Evolutionary conservation across 495 filamentous ascomycete species (phyloP), one percentile per base, ranked within the genome.

Genomic region (Penicillium lividum): DNA sequence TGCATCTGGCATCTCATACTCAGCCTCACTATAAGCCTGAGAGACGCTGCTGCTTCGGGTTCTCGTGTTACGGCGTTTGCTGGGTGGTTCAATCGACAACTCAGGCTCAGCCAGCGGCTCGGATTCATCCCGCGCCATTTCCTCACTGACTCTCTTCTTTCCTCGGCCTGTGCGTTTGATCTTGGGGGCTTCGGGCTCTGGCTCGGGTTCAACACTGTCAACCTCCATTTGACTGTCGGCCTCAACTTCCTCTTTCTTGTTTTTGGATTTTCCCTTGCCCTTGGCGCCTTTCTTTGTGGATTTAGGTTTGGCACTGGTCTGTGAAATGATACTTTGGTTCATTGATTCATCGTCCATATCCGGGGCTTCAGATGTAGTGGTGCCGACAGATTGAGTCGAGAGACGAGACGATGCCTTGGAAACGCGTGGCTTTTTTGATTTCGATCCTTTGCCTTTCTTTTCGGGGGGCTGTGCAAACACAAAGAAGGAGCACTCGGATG

Each of bases 401-500:
- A 89, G 74, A 29, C 90, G 82, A 11, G 89, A 69, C 10, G 64
- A 89, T 18, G 79, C 80, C 65, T 89, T 90, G 36, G 90, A 93
- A 46, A 73, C 68, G 59, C 88, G 82, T 30, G 72, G 70, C 53
- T 86, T 89, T 63, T 82, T 82, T 7, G 73, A 58, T 31, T 73
- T 68, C n/a, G 71, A 67, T 4, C 68, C 64, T 57, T 84, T 77
- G 18, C 78, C 72, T 15, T 78, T 71, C 54, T 80, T 80, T 13
- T 65, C 65, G n/a, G 70, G 56, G 10, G 71, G 67, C 42, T 73
- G 68, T 30, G 72, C 71, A 22, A 82, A 81, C 0, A 77, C 75
- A 64, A 98, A 97, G 77, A 97, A 98, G 15, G 83, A 76, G 68
- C 94, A 98, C 33, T 87, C 78, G 1, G 89, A 82, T 3, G 87